phyloP scores from a whole-genome alignment of 1,139 yeast genomes.

The Blastobotrys buckinghamii region DNA sequence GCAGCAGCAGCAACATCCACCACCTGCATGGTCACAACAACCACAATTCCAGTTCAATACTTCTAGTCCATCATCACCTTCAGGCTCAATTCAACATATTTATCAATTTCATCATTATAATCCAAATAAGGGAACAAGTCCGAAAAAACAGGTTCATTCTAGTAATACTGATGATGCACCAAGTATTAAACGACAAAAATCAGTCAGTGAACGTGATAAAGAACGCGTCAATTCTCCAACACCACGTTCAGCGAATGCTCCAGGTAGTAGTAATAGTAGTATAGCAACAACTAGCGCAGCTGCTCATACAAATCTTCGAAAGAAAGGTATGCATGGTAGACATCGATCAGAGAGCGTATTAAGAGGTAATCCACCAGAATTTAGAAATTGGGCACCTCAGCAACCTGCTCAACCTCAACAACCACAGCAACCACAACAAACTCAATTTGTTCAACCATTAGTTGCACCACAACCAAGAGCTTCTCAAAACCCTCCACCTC shows the following conservation, averaged over 20 bases:
- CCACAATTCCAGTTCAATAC: slow-evolving; percentile 3
- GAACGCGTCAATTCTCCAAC: slow-evolving; percentile 15
- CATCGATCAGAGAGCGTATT: slow-evolving; percentile 29
- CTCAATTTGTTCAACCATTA: background rate
- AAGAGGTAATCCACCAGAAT: slow-evolving; percentile 13
- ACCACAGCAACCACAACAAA: background rate
- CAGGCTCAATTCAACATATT: slow-evolving; percentile 18
- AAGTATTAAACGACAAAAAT: slow-evolving; percentile 17
- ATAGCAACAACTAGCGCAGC: too few relatives aligned
- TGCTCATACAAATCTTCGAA: slow-evolving; percentile 17
- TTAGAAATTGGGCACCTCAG: slow-evolving; percentile 1
- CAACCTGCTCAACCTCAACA: slow-evolving; percentile 3
- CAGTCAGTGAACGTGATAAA: slow-evolving; percentile 18
- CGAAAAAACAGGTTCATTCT: slow-evolving; percentile 12
- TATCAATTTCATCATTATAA: slow-evolving; percentile 27
- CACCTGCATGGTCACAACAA: slow-evolving; percentile 5
- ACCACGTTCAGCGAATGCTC: background rate
- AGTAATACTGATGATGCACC: slow-evolving; percentile 12
- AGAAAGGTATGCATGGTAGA: slow-evolving; percentile 27
- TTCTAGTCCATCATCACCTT: slow-evolving; percentile 17
- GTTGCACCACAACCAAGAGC: slow-evolving; percentile 4
- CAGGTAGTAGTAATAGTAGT: slow-evolving; percentile 18
- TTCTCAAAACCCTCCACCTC: slow-evolving; percentile 3
- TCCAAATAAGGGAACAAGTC: slow-evolving; percentile 21
- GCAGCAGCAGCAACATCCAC: background rate